Evolutionary conservation across 129 eudicot genomes (phyloP).

Genomic region (Lonicera japonica): DNA sequence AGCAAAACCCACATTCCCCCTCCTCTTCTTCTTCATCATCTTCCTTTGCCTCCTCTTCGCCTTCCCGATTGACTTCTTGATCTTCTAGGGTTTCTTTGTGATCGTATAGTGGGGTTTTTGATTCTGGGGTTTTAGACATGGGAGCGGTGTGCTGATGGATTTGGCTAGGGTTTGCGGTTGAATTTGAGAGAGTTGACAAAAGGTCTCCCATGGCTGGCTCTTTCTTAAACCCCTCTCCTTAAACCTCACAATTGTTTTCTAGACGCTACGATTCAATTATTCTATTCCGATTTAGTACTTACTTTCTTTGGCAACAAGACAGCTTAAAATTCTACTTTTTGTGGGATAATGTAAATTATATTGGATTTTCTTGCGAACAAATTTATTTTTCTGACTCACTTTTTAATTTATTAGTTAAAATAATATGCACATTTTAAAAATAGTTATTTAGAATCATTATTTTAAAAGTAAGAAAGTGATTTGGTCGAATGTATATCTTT

Average conservation of each 20-base stretch:
- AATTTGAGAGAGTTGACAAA: slow-evolving; percentile 1
- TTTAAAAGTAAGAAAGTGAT: too few relatives aligned
- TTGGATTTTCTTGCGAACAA: too few relatives aligned
- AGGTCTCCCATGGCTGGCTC: slow-evolving; percentile 21
- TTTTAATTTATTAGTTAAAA: too few relatives aligned
- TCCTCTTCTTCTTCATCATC: slow-evolving; percentile 38
- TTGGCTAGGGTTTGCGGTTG: slow-evolving; percentile 3
- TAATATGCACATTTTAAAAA: too few relatives aligned
- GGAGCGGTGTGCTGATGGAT: slow-evolving; percentile 19
- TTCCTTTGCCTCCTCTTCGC: slow-evolving; percentile 12
- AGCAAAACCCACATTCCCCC: slow-evolving; percentile 51
- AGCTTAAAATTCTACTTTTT: too few relatives aligned
- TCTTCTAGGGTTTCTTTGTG: slow-evolving; percentile 20
- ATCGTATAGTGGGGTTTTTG: background rate
- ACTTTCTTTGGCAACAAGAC: background rate
- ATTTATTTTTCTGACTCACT: too few relatives aligned
- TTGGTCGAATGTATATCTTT: too few relatives aligned
- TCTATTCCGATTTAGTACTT: too few relatives aligned
- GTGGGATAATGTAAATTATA: too few relatives aligned
- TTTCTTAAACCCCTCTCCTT: slow-evolving; percentile 14
- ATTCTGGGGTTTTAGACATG: slow-evolving; percentile 17
- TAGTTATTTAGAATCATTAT: too few relatives aligned
- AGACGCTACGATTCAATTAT: too few relatives aligned
- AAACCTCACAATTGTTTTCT: background rate
- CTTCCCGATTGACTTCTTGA: slow-evolving; percentile 12